Evolutionary conservation across 257 asterid species (phyloP).

Genomic region (Solanum dulcamara): DNA sequence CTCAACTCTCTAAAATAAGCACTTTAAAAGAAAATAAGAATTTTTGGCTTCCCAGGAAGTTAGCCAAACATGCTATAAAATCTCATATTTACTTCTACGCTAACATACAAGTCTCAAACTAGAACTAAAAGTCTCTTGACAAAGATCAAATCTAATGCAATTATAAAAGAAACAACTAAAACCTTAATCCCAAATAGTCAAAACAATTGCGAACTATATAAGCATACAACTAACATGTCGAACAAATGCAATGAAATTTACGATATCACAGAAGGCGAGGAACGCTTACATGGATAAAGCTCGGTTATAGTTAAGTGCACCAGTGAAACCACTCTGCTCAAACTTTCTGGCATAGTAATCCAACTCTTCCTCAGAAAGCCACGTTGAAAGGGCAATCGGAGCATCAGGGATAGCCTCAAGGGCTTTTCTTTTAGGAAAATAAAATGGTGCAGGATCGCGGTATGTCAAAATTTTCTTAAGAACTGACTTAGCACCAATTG

Average conservation of each 20-base stretch:
- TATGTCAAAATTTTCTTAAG: neutral
- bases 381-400: slow-evolving; percentile 21
- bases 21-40: too few relatives aligned
- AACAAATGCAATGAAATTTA: neutral
- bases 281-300: slow-evolving; percentile 27
- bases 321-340: slow-evolving; percentile 36
- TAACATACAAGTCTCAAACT: neutral
- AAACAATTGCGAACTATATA: neutral
- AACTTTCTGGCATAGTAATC: slow-evolving; percentile 27
- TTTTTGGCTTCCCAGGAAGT: too few relatives aligned
- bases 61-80: too few relatives aligned
- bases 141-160: neutral
- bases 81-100: neutral
- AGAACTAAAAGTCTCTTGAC: neutral
- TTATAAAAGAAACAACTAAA: neutral
- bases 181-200: neutral
- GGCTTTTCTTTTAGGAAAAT: neutral
- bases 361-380: slow-evolving; percentile 35
- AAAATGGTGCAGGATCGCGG: neutral
- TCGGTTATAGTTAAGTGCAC: slow-evolving; percentile 44
- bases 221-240: neutral
- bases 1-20: too few relatives aligned
- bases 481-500: neutral
- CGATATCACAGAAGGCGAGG: neutral
- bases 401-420: neutral